These are phyloP conservation scores for Cordyceps pruinosa DNA, from an alignment of 2,329 filamentous ascomycete species.

Conservation along the genomic window DNA sequence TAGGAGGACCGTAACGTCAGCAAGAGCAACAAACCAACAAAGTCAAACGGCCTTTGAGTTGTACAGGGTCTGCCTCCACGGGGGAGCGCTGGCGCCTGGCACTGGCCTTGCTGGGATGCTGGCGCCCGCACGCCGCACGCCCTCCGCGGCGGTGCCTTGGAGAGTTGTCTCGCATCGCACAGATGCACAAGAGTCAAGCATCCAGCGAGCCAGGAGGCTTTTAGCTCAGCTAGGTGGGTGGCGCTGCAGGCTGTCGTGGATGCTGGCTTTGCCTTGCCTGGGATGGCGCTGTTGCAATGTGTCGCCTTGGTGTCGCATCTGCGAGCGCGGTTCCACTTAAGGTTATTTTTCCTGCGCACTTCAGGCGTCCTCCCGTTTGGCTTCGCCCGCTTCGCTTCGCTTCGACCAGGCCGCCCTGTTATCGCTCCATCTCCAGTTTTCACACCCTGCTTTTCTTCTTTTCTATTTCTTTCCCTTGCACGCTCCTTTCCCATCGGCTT, in stretches of 20 bases:
- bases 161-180: constrained; percentile 1
- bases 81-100: too few species aligned
- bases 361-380: constrained; percentile 2
- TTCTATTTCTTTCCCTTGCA: constrained; percentile 1
- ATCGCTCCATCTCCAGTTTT: constrained; percentile 7
- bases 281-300: neutral
- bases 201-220: neutral
- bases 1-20: neutral
- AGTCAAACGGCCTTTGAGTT: neutral
- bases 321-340: constrained; percentile 5
- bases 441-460: neutral
- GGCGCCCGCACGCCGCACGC: too few species aligned
- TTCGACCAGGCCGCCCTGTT: neutral
- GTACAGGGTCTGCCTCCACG: neutral
- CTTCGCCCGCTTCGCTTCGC: neutral
- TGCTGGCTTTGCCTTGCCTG: neutral
- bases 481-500: neutral
- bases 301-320: constrained; percentile 9
- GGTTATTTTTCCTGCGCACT: constrained; percentile 9
- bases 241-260: neutral
- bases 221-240: neutral
- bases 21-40: neutral
- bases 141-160: too few species aligned
- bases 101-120: too few species aligned
- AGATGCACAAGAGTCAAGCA: neutral